These are phyloP conservation scores for Diaporthe australafricana DNA, from an alignment of 2,329 filamentous ascomycete species.

Conservation along the genomic window DNA sequence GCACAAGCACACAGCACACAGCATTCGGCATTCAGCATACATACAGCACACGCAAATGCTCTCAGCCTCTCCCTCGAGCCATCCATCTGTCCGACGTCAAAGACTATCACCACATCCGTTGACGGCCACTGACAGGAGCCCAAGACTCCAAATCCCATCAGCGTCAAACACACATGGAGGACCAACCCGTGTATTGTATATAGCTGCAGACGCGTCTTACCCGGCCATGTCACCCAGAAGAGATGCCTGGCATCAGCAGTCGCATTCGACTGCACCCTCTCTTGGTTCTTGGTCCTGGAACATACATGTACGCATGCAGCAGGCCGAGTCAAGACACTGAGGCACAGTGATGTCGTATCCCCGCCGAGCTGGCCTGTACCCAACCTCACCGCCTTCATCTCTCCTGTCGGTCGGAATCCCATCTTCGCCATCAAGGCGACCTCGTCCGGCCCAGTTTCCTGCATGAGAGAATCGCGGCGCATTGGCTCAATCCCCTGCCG, in stretches of 20 bases:
- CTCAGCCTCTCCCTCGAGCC: too few species aligned
- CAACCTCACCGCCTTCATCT: neutral
- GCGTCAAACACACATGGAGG: neutral
- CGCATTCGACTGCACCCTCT: neutral
- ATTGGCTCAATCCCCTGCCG: constrained; percentile 2
- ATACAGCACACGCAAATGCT: neutral
- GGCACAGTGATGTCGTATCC: neutral
- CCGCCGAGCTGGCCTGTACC: neutral
- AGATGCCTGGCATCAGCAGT: neutral
- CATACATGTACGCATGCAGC: constrained; percentile 4
- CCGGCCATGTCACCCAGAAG: neutral
- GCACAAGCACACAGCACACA: neutral
- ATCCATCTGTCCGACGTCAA: neutral
- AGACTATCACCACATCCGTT: neutral
- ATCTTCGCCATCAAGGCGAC: constrained; percentile 3
- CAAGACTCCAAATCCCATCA: neutral
- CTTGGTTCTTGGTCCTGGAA: neutral
- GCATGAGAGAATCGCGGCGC: constrained; percentile 1
- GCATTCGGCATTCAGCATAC: too few species aligned
- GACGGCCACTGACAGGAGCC: neutral
- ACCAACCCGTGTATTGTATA: neutral
- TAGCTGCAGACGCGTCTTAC: constrained; percentile 1
- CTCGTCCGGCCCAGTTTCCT: neutral
- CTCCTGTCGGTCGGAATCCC: neutral
- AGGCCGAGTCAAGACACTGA: constrained; percentile 18